These are phyloP conservation scores for Mucor indicus DNA, from an alignment of 371 early-diverging fungal genomes.

Conservation along the genomic window DNA sequence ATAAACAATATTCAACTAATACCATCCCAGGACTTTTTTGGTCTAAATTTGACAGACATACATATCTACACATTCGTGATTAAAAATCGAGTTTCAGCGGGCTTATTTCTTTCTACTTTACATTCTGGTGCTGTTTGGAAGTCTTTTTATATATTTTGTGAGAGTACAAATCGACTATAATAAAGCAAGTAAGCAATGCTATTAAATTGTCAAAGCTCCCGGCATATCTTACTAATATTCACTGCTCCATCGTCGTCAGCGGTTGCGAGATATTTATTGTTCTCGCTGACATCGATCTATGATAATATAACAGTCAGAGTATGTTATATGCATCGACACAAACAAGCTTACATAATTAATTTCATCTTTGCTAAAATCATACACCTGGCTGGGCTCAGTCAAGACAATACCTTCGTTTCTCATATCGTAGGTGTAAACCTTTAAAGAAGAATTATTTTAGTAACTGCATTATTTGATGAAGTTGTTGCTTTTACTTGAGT, in stretches of 20 bases:
- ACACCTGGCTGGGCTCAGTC: slow-evolving; percentile 18
- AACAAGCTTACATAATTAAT: slow-evolving; percentile 33
- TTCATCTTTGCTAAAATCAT: slow-evolving; percentile 41
- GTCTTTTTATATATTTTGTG: slow-evolving; percentile 41
- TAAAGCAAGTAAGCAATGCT: neutral
- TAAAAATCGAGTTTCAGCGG: too few species aligned
- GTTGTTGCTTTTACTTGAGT: slow-evolving; percentile 21
- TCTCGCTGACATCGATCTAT: slow-evolving; percentile 44
- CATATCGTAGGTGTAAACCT: slow-evolving; percentile 42
- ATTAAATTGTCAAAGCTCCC: neutral
- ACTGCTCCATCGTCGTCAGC: slow-evolving; percentile 45
- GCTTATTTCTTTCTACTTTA: slow-evolving; percentile 4
- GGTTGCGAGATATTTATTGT: slow-evolving; percentile 35
- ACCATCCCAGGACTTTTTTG: slow-evolving; percentile 50
- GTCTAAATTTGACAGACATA: slow-evolving; percentile 40
- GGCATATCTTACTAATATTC: slow-evolving; percentile 26
- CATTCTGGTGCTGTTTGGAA: slow-evolving; percentile 35
- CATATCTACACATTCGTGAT: slow-evolving; percentile 24
- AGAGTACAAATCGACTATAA: slow-evolving; percentile 34
- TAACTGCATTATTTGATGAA: neutral
- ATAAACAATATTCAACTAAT: neutral
- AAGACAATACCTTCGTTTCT: slow-evolving; percentile 28
- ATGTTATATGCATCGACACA: neutral
- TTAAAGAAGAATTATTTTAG: neutral
- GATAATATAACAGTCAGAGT: neutral